A percentile compares a stretch with the other conserved stretches of the same genome.
Conservation (phyloP, 2,329 filamentous ascomycete genomes). For the Diaporthe destruens region DNA sequence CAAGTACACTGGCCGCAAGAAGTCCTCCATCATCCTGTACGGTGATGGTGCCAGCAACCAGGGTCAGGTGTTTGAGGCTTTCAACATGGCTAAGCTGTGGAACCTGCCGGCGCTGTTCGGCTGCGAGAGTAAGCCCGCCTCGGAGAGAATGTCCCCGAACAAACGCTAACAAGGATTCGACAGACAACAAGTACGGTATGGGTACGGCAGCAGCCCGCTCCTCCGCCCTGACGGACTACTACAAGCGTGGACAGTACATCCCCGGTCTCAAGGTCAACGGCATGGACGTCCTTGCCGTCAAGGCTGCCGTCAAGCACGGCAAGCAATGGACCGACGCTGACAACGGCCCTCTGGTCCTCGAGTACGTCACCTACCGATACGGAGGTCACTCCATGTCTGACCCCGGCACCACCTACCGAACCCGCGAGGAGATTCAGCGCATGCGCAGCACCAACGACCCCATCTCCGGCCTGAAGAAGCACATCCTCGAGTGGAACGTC, state of each 20-base stretch:
- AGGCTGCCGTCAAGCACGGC: constrained; percentile 93
- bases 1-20: constrained; percentile 90
- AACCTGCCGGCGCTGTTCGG: constrained; percentile 95
- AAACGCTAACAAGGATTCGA: constrained; percentile 45
- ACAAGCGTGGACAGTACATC: constrained; percentile 99
- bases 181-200: constrained; percentile 99
- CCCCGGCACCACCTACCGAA: constrained; percentile 98
- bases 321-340: constrained; percentile 86
- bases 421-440: constrained; percentile 98
- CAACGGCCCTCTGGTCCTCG: constrained; percentile 94
- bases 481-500: constrained; percentile 95
- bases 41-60: constrained; percentile 99
- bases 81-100: constrained; percentile 99
- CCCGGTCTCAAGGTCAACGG: constrained; percentile 99
- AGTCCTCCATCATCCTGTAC: constrained; percentile 90
- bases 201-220: constrained; percentile 95
- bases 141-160: not conserved
- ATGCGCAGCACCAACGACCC: constrained; percentile 99
- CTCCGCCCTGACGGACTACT: constrained; percentile 98
- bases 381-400: constrained; percentile 99
- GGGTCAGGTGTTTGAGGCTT: constrained; percentile 99
- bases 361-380: constrained; percentile 99
- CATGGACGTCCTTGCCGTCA: constrained; percentile 98
- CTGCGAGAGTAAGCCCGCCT: constrained; percentile 86
- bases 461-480: constrained; percentile 97